Evolutionary conservation across 2,329 filamentous ascomycete species (phyloP).

Genomic region (Fusarium subtropicale): DNA sequence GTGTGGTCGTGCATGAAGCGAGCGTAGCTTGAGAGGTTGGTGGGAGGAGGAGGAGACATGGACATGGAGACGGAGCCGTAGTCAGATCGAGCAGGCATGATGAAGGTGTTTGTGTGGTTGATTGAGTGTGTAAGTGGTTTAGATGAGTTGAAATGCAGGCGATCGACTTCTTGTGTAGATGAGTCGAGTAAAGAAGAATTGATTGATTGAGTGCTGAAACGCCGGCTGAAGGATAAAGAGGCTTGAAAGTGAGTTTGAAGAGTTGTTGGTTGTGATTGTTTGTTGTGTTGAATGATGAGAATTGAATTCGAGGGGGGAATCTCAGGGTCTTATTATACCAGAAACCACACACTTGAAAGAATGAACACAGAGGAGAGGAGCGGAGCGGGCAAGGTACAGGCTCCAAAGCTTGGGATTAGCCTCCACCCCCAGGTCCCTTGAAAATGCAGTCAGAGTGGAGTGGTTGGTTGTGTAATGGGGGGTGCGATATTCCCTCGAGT

Average conservation of each 20-base stretch:
- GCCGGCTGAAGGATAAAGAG: constrained; percentile 2
- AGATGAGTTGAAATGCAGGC: neutral
- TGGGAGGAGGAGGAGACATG: constrained; percentile 54
- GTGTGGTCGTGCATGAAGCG: constrained; percentile 74
- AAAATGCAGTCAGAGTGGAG: constrained; percentile 30
- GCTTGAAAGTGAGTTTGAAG: constrained; percentile 16
- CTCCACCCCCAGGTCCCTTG: constrained; percentile 44
- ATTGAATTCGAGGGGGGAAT: constrained; percentile 16
- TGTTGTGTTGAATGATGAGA: constrained; percentile 14
- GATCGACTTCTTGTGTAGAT: neutral
- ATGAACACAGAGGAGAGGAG: constrained; percentile 20
- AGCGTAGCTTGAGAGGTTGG: constrained; percentile 67
- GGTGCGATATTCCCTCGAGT: constrained; percentile 3
- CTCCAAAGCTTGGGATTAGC: constrained; percentile 20
- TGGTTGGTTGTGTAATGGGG: constrained; percentile 27
- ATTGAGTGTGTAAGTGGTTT: neutral
- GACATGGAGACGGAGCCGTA: constrained; percentile 53
- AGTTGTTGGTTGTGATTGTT: constrained; percentile 13
- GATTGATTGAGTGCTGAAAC: constrained; percentile 3
- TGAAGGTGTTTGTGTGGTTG: constrained; percentile 12
- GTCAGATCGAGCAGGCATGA: constrained; percentile 57
- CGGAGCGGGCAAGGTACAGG: constrained; percentile 25
- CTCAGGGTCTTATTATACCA: constrained; percentile 45
- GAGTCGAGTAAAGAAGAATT: constrained; percentile 2
- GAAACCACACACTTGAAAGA: constrained; percentile 7